Percentiles rank a stretch among this genome's conserved stretches.
These are phyloP conservation scores for Saprolegnia parasitica DNA, from an alignment of 352 stramenopile species.

Conservation along the genomic window DNA sequence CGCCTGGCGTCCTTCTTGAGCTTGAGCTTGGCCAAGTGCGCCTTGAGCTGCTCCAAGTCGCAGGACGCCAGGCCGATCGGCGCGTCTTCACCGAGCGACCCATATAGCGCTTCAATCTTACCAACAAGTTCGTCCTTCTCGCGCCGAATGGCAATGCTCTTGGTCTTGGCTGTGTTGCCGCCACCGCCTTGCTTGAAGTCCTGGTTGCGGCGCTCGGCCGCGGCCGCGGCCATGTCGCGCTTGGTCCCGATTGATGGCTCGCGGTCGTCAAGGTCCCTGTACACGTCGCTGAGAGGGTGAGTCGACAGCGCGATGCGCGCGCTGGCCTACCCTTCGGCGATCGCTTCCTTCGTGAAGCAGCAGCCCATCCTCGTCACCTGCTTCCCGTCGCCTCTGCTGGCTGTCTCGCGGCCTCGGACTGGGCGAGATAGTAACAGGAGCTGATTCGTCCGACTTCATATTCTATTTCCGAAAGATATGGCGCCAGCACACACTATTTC, in stretches of 20 bases:
- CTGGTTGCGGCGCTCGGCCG: conserved; percentile 56
- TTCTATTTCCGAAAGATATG: too few species aligned
- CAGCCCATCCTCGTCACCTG: conserved; percentile 1
- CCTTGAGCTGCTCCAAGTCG: conserved; percentile 67
- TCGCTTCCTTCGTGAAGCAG: conserved; percentile 13
- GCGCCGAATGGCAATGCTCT: conserved; percentile 53
- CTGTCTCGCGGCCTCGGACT: background rate
- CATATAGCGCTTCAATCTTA: conserved; percentile 77
- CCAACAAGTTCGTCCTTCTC: conserved; percentile 82
- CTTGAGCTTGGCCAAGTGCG: conserved; percentile 57
- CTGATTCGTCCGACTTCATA: too few species aligned
- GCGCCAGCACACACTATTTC: too few species aligned
- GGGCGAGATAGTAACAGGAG: background rate
- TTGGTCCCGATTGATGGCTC: conserved; percentile 65
- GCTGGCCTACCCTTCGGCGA: background rate
- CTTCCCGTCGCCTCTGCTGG: background rate
- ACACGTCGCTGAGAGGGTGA: conserved; percentile 20
- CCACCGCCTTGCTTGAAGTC: conserved; percentile 76
- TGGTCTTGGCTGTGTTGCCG: conserved; percentile 58
- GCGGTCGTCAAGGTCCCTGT: conserved; percentile 24
- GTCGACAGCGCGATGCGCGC: background rate
- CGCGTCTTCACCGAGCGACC: conserved; percentile 62
- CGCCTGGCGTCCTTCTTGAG: conserved; percentile 22
- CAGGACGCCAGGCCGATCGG: conserved; percentile 77
- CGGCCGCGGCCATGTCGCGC: conserved; percentile 48